These are phyloP conservation scores for Ramularia endophylla DNA, from an alignment of 2,329 filamentous ascomycete genomes.

Conservation along the genomic window DNA sequence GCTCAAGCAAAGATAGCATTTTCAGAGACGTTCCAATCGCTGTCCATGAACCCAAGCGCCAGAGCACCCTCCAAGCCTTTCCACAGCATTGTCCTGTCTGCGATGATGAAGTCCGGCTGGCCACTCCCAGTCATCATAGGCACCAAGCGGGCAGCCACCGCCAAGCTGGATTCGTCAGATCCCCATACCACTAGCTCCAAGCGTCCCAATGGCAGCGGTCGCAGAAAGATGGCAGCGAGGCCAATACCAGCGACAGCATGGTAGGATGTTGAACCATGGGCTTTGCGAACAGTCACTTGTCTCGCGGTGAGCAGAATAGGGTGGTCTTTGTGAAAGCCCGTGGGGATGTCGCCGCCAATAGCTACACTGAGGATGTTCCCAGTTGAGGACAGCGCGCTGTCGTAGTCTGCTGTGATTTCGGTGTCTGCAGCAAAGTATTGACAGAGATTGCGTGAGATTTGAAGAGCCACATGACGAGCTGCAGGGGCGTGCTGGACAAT, in stretches of 20 bases:
- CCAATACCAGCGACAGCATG: conserved; percentile 18
- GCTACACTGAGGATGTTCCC: conserved; percentile 45
- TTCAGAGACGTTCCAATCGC: conserved; percentile 46
- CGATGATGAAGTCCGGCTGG: conserved; percentile 52
- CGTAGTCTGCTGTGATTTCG: conserved; percentile 30
- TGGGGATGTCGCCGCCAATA: conserved; percentile 25
- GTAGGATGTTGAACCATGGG: conserved; percentile 4
- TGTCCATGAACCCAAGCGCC: conserved; percentile 52
- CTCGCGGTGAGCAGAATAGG: conserved; percentile 25
- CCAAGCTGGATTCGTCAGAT: conserved; percentile 40
- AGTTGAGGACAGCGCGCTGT: conserved; percentile 9
- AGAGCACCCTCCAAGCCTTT: conserved; percentile 47
- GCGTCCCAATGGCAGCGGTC: conserved; percentile 42
- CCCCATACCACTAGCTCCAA: conserved; percentile 55
- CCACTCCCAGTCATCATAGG: conserved; percentile 53
- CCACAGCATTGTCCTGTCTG: conserved; percentile 43
- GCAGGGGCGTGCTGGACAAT: conserved; percentile 31
- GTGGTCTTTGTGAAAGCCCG: conserved; percentile 19
- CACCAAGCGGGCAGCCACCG: conserved; percentile 49
- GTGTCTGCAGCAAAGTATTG: conserved; percentile 54
- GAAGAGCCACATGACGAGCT: conserved; percentile 40
- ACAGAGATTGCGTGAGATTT: conserved; percentile 52
- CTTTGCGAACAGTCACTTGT: conserved; percentile 9
- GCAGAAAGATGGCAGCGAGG: conserved; percentile 48
- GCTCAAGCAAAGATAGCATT: conserved; percentile 40